A percentile compares a stretch with the other conserved stretches of the same genome.
phyloP scores from a whole-genome alignment of 352 stramenopile genomes.

The Plasmopara halstedii region DNA sequence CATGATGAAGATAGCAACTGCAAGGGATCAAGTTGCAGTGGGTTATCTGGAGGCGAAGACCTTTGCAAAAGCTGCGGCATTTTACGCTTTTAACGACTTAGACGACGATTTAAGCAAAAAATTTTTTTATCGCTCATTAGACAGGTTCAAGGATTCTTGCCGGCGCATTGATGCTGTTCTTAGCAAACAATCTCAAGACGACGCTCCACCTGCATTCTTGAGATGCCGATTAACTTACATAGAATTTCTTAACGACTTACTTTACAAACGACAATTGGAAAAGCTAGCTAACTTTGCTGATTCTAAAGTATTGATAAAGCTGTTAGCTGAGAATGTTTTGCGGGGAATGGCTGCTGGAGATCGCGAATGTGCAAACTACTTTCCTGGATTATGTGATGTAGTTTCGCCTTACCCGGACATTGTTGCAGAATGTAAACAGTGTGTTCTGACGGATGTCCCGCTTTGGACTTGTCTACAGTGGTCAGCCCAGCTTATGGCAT shows the following conservation, averaged over 20 bases:
- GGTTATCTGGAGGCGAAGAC: slow-evolving; percentile 55
- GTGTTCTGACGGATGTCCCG: slow-evolving; percentile 38
- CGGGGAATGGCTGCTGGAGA: slow-evolving; percentile 52
- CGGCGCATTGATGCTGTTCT: slow-evolving; percentile 11
- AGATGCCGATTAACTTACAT: slow-evolving; percentile 53
- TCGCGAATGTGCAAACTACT: slow-evolving; percentile 65
- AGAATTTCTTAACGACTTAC: slow-evolving; percentile 58
- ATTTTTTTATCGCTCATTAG: slow-evolving; percentile 46
- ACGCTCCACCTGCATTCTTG: slow-evolving; percentile 18
- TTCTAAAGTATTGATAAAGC: slow-evolving; percentile 29
- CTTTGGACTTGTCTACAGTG: slow-evolving; percentile 78
- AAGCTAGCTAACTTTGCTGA: slow-evolving; percentile 35
- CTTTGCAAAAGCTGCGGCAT: slow-evolving; percentile 52
- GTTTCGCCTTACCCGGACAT: slow-evolving; percentile 44
- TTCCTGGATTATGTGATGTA: slow-evolving; percentile 63
- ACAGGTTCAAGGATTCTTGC: slow-evolving; percentile 49
- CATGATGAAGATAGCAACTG: slow-evolving; percentile 42
- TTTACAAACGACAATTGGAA: slow-evolving; percentile 31
- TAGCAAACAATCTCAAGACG: neutral
- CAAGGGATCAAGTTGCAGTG: slow-evolving; percentile 44
- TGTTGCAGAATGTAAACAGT: slow-evolving; percentile 34
- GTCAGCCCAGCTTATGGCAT: slow-evolving; percentile 69
- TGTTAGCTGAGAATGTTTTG: slow-evolving; percentile 57
- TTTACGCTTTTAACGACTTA: slow-evolving; percentile 43
- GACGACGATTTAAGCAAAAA: slow-evolving; percentile 38